These are phyloP conservation scores for Ehretia macrophylla DNA, from an alignment of 257 asterid genomes.

Conservation along the genomic window DNA sequence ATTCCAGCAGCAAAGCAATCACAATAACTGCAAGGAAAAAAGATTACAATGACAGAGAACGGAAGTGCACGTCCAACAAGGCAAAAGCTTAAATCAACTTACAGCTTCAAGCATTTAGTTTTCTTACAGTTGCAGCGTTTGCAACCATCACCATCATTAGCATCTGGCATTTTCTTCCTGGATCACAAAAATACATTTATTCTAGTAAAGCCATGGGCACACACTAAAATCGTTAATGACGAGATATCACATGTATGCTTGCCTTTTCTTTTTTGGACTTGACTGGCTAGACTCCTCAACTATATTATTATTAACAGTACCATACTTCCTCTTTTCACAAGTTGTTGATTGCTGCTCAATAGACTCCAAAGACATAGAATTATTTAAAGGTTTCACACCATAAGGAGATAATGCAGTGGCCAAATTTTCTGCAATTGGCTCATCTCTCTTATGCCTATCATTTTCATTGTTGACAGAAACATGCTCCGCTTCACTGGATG, in stretches of 20 bases:
- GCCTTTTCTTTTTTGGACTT: constrained; percentile 62
- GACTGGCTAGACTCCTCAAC: constrained; percentile 31
- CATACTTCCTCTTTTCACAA: constrained; percentile 28
- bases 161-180: constrained; percentile 49
- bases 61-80: constrained; percentile 11
- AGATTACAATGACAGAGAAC: constrained; percentile 10
- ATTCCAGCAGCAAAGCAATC: constrained; percentile 82
- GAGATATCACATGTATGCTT: constrained; percentile 23
- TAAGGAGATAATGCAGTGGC: constrained; percentile 23
- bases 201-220: constrained; percentile 10
- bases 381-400: constrained; percentile 25
- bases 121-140: constrained; percentile 79
- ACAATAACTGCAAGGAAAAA: constrained; percentile 56
- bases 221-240: constrained; percentile 2
- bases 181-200: constrained; percentile 15
- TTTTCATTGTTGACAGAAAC: constrained; percentile 26
- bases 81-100: constrained; percentile 26
- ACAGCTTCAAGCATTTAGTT: constrained; percentile 80
- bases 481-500: constrained; percentile 26
- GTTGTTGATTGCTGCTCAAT: constrained; percentile 33
- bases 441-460: constrained; percentile 15
- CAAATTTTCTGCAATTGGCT: constrained; percentile 24
- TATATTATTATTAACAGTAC: constrained; percentile 26
- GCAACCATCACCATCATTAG: constrained; percentile 45
- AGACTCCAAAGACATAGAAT: constrained; percentile 27